Percentiles rank a stretch among this genome's conserved stretches.
Evolutionary conservation across 78 protist genomes (phyloP).

Genomic region (Dictyostelium brefeldianum): DNA sequence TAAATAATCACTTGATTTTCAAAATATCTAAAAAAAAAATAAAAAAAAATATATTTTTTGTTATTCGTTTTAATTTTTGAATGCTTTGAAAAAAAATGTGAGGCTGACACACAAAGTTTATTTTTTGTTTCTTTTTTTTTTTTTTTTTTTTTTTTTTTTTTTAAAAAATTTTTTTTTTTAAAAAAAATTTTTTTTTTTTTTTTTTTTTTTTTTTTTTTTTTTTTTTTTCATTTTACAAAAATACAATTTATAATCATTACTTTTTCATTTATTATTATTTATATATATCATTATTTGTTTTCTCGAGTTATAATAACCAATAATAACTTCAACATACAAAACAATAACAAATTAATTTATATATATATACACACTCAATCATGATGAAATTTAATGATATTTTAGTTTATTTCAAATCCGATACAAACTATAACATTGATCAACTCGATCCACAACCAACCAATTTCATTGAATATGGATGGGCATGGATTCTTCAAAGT

Average conservation of each 20-base stretch:
- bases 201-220: background rate
- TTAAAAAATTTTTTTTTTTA: background rate
- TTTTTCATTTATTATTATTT: background rate
- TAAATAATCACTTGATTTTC: background rate
- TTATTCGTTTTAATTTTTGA: background rate
- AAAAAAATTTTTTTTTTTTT: background rate
- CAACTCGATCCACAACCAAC: slow-evolving; percentile 46
- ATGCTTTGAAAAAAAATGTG: background rate
- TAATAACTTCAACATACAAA: background rate
- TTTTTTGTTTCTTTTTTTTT: background rate
- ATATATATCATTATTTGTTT: background rate
- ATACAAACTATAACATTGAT: slow-evolving; percentile 2
- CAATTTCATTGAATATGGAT: slow-evolving; percentile 37
- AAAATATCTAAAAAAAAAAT: slow-evolving; percentile 7
- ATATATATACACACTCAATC: background rate
- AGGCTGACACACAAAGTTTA: no score
- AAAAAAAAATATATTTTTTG: background rate
- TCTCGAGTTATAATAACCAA: background rate
- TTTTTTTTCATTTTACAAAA: background rate
- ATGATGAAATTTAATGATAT: slow-evolving; percentile 11
- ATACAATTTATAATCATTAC: background rate
- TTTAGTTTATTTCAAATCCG: slow-evolving; percentile 35
- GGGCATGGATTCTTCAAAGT: slow-evolving; percentile 74
- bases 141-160: background rate
- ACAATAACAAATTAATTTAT: background rate